Base-by-base conservation (phyloP, 352 stramenopile species). In the Pythium vanterpoolii region DNA sequence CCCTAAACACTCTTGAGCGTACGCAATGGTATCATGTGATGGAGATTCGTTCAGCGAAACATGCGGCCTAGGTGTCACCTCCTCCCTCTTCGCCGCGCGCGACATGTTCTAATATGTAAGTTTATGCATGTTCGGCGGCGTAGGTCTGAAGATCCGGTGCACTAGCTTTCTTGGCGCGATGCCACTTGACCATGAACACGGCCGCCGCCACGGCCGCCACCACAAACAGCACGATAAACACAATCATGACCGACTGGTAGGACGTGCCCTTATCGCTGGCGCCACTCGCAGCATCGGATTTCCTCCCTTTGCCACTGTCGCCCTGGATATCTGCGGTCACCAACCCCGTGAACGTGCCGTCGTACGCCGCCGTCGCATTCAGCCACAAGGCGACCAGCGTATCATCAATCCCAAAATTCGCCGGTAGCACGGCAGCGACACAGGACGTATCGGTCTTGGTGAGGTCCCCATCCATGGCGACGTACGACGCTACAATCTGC, bases 361-460 rank as follows among this genome's bases (percentile, higher is more conserved):
- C 67, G 45, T 81, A 87, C 3, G 53, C 49, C 40, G 83, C 66
- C 0, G 54, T 27, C 2, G 68, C 72, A 44, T 72, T 73, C 24
- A 87, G 58, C 9, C 36, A 56, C 16, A 84, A 66, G 23, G 78
- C 83, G 23, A 74, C 78, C 9, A 57, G 44, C 21, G 86, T 44
- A 19, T 80, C 34, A 48, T 72, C 47, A 58, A 84, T n/a, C 14
- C 19, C 21, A 19, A 63, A 61, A 13, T 16, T 43, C 24, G 23
- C 43, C 28, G 48, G 13, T 0, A 56, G 64, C 5, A 77, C 34
- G 3, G 67, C 11, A 1, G 23, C 30, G 39, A 80, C 61, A 21
- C 75, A 84, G 3, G 62, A 71, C 23, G 65, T 77, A 56, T 79
- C 56, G 13, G 77, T 61, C 1, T 16, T 28, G 2, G 62, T 24